A percentile compares a stretch with the other conserved stretches of the same genome.
phyloP scores from a whole-genome alignment of 495 filamentous ascomycete genomes.

The Massariosphaeria phaeospora region DNA sequence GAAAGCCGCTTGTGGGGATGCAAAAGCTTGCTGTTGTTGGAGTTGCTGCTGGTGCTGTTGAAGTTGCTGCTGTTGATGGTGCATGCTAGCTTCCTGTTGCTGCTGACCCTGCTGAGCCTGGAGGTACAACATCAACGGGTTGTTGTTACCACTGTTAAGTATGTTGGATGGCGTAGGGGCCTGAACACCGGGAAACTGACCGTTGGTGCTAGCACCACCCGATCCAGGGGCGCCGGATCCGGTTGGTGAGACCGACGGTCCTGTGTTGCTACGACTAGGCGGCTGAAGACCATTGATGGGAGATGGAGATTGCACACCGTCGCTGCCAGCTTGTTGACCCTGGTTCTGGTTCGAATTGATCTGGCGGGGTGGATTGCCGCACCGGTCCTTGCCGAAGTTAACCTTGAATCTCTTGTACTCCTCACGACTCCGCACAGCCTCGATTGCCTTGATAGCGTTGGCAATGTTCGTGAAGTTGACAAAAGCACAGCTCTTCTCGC shows the following conservation, averaged over 20 bases:
- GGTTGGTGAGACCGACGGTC: slow-evolving; percentile 66
- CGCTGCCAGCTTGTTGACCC: slow-evolving; percentile 39
- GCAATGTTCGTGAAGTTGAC: slow-evolving; percentile 99
- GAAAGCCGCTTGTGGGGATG: slow-evolving; percentile 56
- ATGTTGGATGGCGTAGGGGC: slow-evolving; percentile 61
- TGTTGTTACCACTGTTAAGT: slow-evolving; percentile 72
- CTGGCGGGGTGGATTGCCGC: slow-evolving; percentile 92
- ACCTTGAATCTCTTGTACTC: slow-evolving; percentile 98
- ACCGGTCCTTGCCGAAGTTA: slow-evolving; percentile 98
- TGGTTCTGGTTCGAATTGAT: slow-evolving; percentile 53
- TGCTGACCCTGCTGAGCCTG: slow-evolving; percentile 56
- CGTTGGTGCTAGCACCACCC: slow-evolving; percentile 48
- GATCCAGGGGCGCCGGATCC: slow-evolving; percentile 53
- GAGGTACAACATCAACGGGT: slow-evolving; percentile 92
- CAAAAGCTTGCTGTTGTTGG: slow-evolving; percentile 55
- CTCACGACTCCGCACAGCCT: slow-evolving; percentile 87
- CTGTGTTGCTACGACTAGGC: slow-evolving; percentile 54
- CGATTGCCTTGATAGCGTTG: slow-evolving; percentile 98
- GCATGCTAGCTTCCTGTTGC: slow-evolving; percentile 45
- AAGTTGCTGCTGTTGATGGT: slow-evolving; percentile 46
- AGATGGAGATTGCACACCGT: slow-evolving; percentile 55
- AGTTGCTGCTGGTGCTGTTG: slow-evolving; percentile 52
- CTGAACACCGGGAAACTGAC: slow-evolving; percentile 48
- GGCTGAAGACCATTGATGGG: slow-evolving; percentile 50
- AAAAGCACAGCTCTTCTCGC: slow-evolving; percentile 98